phyloP scores from a whole-genome alignment of 2,329 filamentous ascomycete genomes.

The Orbilia blumenaviensis region DNA sequence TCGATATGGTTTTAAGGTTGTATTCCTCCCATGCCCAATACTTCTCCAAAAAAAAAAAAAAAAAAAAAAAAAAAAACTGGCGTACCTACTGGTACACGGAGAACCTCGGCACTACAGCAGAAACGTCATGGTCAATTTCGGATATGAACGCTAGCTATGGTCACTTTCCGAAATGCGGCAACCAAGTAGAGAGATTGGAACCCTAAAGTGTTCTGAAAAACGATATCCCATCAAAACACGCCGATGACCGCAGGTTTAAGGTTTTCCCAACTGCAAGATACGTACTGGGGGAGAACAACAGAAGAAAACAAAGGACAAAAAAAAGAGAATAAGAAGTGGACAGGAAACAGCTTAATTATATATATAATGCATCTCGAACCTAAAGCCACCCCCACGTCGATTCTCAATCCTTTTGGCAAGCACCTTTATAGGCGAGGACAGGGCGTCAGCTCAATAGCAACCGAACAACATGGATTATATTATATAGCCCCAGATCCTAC shows the following conservation, averaged over 20 bases:
- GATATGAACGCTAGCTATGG: neutral
- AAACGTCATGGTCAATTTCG: neutral
- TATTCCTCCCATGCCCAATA: slow-evolving; percentile 3
- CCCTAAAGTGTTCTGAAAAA: neutral
- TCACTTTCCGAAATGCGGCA: neutral
- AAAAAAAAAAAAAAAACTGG: too few relatives aligned
- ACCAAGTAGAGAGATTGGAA: neutral
- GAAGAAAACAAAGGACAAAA: neutral
- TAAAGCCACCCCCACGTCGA: neutral
- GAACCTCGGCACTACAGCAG: neutral
- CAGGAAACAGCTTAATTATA: neutral
- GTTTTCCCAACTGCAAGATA: neutral
- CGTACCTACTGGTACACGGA: neutral
- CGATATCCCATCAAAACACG: neutral
- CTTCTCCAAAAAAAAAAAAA: too few relatives aligned
- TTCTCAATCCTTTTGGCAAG: too few relatives aligned
- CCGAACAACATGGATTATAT: too few relatives aligned
- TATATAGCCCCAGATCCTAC: too few relatives aligned
- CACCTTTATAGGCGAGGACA: too few relatives aligned
- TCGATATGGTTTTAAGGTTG: neutral
- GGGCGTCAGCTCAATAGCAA: too few relatives aligned
- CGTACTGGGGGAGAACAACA: neutral
- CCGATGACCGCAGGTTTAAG: neutral
- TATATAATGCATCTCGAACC: neutral
- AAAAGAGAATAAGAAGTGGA: neutral